A percentile compares a stretch with the other conserved stretches of the same genome.
Evolutionary conservation across 257 asterid species (phyloP).

Genomic region (Solanum clarkiae): DNA sequence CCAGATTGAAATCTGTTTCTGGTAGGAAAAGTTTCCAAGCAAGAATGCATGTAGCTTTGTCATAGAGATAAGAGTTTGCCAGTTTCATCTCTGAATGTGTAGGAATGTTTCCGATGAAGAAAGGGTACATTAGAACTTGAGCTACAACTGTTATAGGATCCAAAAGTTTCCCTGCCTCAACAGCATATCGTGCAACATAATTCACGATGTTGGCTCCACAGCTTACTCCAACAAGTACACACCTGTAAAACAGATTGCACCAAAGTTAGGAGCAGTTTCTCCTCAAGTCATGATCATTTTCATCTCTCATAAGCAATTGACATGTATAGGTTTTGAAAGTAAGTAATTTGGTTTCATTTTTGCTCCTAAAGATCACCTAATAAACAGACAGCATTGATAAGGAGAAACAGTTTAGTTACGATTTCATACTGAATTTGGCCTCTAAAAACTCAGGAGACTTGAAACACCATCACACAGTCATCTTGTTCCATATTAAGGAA

Average conservation of each 20-base stretch:
- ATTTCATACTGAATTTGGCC: background rate
- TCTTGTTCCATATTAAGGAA: background rate
- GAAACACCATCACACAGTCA: background rate
- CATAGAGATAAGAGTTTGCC: constrained; percentile 60
- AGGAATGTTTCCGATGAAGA: constrained; percentile 61
- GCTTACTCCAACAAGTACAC: constrained; percentile 83
- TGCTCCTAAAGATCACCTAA: background rate
- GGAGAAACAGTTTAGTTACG: background rate
- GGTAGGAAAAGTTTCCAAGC: constrained; percentile 84
- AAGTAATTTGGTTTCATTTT: background rate
- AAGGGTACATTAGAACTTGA: constrained; percentile 80
- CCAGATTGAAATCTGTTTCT: constrained; percentile 35
- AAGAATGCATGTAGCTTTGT: constrained; percentile 45
- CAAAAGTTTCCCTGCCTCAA: constrained; percentile 39
- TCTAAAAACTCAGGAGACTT: background rate
- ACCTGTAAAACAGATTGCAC: constrained; percentile 26
- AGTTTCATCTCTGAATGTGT: constrained; percentile 49
- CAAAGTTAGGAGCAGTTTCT: background rate
- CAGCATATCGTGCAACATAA: constrained; percentile 41
- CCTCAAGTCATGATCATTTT: background rate
- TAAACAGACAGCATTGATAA: background rate
- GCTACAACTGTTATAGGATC: constrained; percentile 74
- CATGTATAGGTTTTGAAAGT: background rate
- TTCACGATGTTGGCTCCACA: constrained; percentile 78
- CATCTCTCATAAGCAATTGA: background rate